Evolutionary conservation across 208 protist species (phyloP).

Genomic region (Acanthamoeba sp.): DNA sequence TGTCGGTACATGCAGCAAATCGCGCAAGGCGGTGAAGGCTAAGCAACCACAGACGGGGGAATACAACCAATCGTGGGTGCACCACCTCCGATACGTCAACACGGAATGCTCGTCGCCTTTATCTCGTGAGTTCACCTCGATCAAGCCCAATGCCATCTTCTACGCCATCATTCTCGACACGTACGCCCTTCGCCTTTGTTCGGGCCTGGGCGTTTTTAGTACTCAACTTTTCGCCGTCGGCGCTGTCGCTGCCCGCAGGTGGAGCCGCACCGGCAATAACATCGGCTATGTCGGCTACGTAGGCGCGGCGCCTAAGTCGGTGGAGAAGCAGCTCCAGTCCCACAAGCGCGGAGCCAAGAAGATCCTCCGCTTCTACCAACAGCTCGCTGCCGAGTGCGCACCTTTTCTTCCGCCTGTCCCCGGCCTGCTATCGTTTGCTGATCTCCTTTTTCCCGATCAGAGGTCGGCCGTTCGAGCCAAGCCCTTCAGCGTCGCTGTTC

Average conservation of each 20-base stretch:
- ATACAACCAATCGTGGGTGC: not conserved
- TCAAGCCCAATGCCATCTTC: not conserved
- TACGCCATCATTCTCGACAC: conserved; percentile 9
- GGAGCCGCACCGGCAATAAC: conserved; percentile 13
- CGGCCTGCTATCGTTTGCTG: too few relatives aligned
- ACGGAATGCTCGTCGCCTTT: not conserved
- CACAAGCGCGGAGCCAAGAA: conserved; percentile 13
- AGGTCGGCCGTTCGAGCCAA: not conserved
- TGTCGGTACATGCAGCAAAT: not conserved
- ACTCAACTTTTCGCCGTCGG: too few relatives aligned
- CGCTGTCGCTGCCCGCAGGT: too few relatives aligned
- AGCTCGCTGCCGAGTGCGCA: not conserved
- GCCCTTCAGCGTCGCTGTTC: not conserved
- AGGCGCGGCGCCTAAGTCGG: not conserved
- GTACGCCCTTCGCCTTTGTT: not conserved
- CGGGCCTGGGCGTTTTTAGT: not conserved
- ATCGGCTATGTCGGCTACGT: conserved; percentile 1
- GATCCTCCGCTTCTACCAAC: not conserved
- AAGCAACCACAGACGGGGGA: not conserved
- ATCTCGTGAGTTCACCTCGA: not conserved
- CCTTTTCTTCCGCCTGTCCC: too few relatives aligned
- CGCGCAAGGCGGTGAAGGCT: not conserved
- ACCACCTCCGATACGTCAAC: not conserved
- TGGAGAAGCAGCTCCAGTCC: not conserved
- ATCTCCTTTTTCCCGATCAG: too few relatives aligned